Evolutionary conservation across 352 stramenopile species (phyloP).

Genomic region (Globisporangium rhizosaccharum): DNA sequence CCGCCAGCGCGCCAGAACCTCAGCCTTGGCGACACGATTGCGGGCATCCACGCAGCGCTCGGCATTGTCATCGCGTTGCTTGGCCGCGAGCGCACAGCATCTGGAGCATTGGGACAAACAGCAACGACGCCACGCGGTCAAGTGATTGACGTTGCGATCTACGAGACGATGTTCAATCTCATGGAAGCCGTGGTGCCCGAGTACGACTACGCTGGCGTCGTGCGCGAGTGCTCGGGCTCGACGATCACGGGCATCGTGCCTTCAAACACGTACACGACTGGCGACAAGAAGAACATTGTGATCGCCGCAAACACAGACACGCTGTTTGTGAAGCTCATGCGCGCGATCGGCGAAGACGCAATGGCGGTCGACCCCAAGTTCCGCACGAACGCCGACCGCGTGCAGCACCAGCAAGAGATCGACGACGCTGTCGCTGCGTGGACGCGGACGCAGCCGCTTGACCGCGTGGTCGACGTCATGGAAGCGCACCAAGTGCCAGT

Average conservation of each 20-base stretch:
- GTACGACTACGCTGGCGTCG: constrained; percentile 72
- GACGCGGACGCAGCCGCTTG: constrained; percentile 41
- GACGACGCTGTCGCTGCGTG: constrained; percentile 51
- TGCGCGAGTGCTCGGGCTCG: constrained; percentile 81
- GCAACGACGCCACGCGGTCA: constrained; percentile 26
- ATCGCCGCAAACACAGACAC: constrained; percentile 83
- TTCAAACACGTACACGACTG: constrained; percentile 81
- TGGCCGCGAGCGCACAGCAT: constrained; percentile 44
- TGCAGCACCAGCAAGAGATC: constrained; percentile 54
- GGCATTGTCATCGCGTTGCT: constrained; percentile 80
- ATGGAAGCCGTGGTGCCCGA: constrained; percentile 83
- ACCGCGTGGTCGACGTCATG: constrained; percentile 51
- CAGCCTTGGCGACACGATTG: constrained; percentile 79
- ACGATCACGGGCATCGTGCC: constrained; percentile 87
- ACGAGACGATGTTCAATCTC: constrained; percentile 85
- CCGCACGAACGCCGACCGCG: constrained; percentile 63
- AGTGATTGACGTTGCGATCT: constrained; percentile 84
- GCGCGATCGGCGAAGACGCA: constrained; percentile 49
- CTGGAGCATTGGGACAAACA: constrained; percentile 8
- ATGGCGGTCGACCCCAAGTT: constrained; percentile 55
- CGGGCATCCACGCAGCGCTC: constrained; percentile 75
- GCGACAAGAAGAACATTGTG: constrained; percentile 81
- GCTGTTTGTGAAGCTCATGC: constrained; percentile 79
- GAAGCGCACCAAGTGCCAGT: constrained; percentile 52
- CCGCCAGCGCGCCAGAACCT: constrained; percentile 77